A percentile compares a stretch with the other conserved stretches of the same genome.
These are phyloP conservation scores for Psidium friedrichsthalianum DNA, from an alignment of 345 rosid species.

Conservation along the genomic window DNA sequence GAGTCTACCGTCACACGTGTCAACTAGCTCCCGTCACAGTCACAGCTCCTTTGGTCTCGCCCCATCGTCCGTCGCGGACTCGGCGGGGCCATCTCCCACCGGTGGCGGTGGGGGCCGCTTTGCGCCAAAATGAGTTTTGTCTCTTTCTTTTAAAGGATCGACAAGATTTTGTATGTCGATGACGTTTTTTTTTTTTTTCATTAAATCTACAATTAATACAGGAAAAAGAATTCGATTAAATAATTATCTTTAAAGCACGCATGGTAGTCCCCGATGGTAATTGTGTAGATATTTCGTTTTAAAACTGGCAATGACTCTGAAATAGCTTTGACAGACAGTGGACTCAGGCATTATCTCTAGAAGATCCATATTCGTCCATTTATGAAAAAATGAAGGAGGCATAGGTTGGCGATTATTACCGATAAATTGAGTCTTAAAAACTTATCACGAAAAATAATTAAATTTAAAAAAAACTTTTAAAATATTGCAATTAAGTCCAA, in stretches of 20 bases:
- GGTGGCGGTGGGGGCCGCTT: not conserved
- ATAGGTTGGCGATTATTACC: not conserved
- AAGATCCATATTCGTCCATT: not conserved
- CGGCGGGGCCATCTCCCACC: not conserved
- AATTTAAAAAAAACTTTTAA: no score
- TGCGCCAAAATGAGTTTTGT: not conserved
- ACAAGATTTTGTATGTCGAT: no score
- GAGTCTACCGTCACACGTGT: not conserved
- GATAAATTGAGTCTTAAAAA: not conserved
- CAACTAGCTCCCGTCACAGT: not conserved
- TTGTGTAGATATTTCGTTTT: not conserved
- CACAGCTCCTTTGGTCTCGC: not conserved
- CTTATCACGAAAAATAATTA: no score
- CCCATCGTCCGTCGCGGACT: not conserved
- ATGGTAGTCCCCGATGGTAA: not conserved
- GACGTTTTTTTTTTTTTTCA: not conserved
- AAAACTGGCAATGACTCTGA: not conserved
- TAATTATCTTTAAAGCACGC: not conserved
- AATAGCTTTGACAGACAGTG: not conserved
- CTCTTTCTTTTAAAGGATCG: not conserved
- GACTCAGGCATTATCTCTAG: not conserved
- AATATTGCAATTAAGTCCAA: no score
- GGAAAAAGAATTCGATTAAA: not conserved
- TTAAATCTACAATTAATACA: not conserved
- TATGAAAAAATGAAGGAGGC: not conserved